These are phyloP conservation scores for Hypoxylon fuscum DNA, from an alignment of 495 filamentous ascomycete species.

Conservation along the genomic window DNA sequence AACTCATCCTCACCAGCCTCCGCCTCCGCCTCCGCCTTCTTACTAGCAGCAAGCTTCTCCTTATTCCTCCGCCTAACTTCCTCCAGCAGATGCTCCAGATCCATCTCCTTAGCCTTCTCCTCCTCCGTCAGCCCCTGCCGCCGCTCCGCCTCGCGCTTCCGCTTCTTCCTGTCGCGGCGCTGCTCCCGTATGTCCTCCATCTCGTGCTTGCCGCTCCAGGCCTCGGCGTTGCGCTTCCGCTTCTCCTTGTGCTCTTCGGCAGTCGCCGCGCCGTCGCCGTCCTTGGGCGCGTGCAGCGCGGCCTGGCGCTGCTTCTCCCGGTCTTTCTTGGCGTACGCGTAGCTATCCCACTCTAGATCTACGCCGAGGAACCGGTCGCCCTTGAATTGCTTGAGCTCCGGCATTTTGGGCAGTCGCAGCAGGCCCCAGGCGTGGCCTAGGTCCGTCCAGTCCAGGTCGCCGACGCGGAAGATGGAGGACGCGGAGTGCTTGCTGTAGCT, in stretches of 20 bases:
- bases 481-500: slow-evolving; percentile 93
- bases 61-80: slow-evolving; percentile 67
- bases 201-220: slow-evolving; percentile 88
- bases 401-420: slow-evolving; percentile 91
- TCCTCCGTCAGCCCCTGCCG: slow-evolving; percentile 75
- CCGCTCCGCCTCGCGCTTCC: slow-evolving; percentile 73
- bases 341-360: slow-evolving; percentile 61
- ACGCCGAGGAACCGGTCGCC: slow-evolving; percentile 72
- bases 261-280: slow-evolving; percentile 61
- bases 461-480: slow-evolving; percentile 85
- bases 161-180: slow-evolving; percentile 77
- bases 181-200: slow-evolving; percentile 69
- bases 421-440: slow-evolving; percentile 82
- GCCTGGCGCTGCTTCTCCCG: slow-evolving; percentile 76
- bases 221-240: slow-evolving; percentile 65
- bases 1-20: slow-evolving; percentile 53
- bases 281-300: slow-evolving; percentile 31
- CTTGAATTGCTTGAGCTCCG: slow-evolving; percentile 76
- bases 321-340: slow-evolving; percentile 79
- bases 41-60: slow-evolving; percentile 52
- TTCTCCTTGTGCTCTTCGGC: slow-evolving; percentile 64
- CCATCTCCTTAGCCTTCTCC: slow-evolving; percentile 72
- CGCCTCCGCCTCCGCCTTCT: slow-evolving; percentile 32
- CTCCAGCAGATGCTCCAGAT: slow-evolving; percentile 78
- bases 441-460: slow-evolving; percentile 84